Evolutionary conservation across 495 filamentous ascomycete genomes (phyloP), one percentile per base, ranked within the genome.

Genomic region (Hypomontagnella submonticulosa): DNA sequence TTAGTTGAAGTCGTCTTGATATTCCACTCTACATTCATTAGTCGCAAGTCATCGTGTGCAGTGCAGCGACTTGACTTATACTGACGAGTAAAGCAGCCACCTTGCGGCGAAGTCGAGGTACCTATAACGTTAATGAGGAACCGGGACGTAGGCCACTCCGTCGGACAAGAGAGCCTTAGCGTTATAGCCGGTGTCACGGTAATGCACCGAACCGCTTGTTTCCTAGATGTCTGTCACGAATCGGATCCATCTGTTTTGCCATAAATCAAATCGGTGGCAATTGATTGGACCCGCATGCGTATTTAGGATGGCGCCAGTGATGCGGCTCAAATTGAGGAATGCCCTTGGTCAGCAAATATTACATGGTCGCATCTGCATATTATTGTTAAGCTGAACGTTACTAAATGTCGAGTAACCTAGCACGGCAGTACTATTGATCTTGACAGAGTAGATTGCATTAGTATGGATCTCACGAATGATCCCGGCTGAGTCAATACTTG

Each of bases 281-380:
- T 18, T 61, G 27, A 60, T 67, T 67, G 63, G 63, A 51, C 27
- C 13, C 11, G 8, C 15, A 10, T 33, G 1, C 15, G n/a, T 11
- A 20, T 13, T 42, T 16, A 15, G 27, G 57, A 27, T 48, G 38
- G 52, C 57, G 34, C 32, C 16, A 18, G 18, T 53, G 47, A 51
- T 61, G 63, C 63, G 63, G 63, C 63, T 67, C 63, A 46, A 57
- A 40, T 27, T 50, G 46, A 48, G 33, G 37, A 37, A 23, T 6
- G 13, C 7, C 37, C n/a, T 38, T 19, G 44, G 57, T 40, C 23
- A 30, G 30, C 43, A 13, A 42, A 38, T 30, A 20, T n/a, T n/a
- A 30, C 23, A 15, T 66, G 38, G 49, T 52, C 41, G 32, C 46
- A 57, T 57, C 19, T 63, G 61, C 32, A 6, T 49, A 30, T 43